Evolutionary conservation across 2,329 filamentous ascomycete species (phyloP), one percentile per base, ranked within the genome.

Genomic region (Arthroderma sp.): DNA sequence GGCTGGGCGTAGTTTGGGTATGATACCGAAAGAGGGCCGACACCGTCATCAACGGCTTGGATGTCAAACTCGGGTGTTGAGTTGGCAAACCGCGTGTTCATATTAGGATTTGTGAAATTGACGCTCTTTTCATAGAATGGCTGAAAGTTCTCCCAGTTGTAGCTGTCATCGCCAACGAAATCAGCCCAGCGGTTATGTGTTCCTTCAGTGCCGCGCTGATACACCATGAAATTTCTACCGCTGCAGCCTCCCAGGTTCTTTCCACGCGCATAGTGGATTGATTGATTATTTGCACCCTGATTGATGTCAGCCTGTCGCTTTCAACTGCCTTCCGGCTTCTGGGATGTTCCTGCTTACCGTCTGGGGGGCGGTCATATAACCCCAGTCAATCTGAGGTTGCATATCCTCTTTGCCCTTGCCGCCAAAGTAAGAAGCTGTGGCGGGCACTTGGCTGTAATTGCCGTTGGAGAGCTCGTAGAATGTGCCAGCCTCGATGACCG

Each of bases 281-380:
- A 11, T 22, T 34, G 37, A 40, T 39, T 11, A 11, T 22, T 29
- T 8, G 43, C 43, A 22, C 9, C 9, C 37, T 38, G 32, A 34
- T 9, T 34, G 32, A 9, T 34, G 32, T 34, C 8, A 34, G 32
- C 32, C 11, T 22, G 15, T 22, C 15, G 15, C 15, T 22, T 22
- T 22, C 15, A 22, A 22, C 15, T 22, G 15, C 15, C 15, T 22
- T 22, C 15, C 15, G 15, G 15, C 15, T 22, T 22, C 15, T 22
- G 15, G 15, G 15, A 11, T 34, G 11, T 9, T 34, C 8, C 11
- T 34, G 11, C 32, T 11, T 9, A 34, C 32, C 32, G 8, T 34
- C 32, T 34, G 32, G 0, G 73, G 67, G 0, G 57, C 55, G 0
- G 70, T 74, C 51, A 70, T 69, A 41, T 74, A 76, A 2, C 67